Base-by-base conservation (phyloP, 257 asterid genomes). In the Plantago elongata region DNA sequence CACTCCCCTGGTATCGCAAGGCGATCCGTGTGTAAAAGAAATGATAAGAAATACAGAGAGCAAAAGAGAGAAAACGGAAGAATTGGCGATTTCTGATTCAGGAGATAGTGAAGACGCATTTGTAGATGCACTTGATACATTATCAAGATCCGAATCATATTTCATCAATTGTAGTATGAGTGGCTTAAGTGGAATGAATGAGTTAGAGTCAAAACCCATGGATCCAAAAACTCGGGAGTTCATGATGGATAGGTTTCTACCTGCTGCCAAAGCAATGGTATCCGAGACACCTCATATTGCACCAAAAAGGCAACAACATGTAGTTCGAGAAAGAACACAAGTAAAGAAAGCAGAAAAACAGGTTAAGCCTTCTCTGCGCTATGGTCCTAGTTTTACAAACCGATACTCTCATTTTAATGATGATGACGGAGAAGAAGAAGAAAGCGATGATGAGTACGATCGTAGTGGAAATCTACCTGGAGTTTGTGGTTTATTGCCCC, bases 161-260 rank as follows among this genome's bases (percentile, higher is more conserved):
- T 79, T 79, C 69, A 56, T 82, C 77, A 89, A 93, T 63, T 89
- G 97, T 63, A 89, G 93, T 29, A 45, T 76, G 70, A 89, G 89
- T 45, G 86, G 95, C 46, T 40, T 88, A 30, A 81, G 87, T 77
- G 95, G 84, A 64, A 58, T 73, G 51, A 86, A 77, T 44, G 85
- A 80, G 66, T 56, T 73, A 11, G 84, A 81, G 49, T 67, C 46
- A 15, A 69, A 78, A 37, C 76, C 72, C 3, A 64, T 71, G 0
- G 94, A 88, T 67, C 71, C 67, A 43, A 78, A 77, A 67, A 64
- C 83, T 64, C 77, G 75, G 46, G 87, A 78, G 47, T 80, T 83
- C 75, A 80, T 83, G 86, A 75, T 93, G 78, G 90, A 79, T 61
- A 83, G 96, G 75, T 93, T 93, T 74, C 79, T 89, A 46, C 99